Evolutionary conservation across 2,329 filamentous ascomycete species (phyloP).

Genomic region (Talaromyces verruculosus): DNA sequence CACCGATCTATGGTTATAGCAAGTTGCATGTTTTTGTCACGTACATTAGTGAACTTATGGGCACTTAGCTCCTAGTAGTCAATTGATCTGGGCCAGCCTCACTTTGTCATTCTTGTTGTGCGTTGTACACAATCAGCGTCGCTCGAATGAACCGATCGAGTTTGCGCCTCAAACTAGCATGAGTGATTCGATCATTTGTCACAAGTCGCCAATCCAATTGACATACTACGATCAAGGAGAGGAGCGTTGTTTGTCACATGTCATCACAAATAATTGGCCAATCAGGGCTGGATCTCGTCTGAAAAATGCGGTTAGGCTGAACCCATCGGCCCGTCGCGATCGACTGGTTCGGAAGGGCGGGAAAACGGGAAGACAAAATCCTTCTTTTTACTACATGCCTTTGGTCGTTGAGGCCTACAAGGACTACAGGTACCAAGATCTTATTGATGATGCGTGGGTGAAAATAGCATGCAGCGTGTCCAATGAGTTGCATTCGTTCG

Average conservation of each 20-base stretch:
- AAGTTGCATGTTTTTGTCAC: constrained; percentile 2
- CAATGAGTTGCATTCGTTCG: not conserved
- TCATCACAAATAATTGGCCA: not conserved
- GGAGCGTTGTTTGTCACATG: constrained; percentile 8
- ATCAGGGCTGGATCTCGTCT: not conserved
- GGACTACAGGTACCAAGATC: not conserved
- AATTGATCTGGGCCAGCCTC: constrained; percentile 8
- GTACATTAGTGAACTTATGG: constrained; percentile 3
- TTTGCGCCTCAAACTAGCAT: constrained; percentile 2
- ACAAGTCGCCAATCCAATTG: not conserved
- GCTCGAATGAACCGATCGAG: constrained; percentile 5
- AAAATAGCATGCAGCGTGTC: not conserved
- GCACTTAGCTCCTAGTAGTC: not conserved
- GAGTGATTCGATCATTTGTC: not conserved
- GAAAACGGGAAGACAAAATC: constrained; percentile 15
- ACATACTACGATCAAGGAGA: not conserved
- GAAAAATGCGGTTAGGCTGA: constrained; percentile 2
- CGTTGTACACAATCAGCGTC: not conserved
- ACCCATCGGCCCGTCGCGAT: constrained; percentile 18
- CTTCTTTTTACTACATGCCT: constrained; percentile 19
- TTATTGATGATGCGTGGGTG: not conserved
- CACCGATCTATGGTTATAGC: constrained; percentile 12
- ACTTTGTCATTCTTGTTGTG: constrained; percentile 8
- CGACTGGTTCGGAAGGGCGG: constrained; percentile 20
- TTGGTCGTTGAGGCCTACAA: not conserved